A percentile compares a stretch with the other conserved stretches of the same genome.
phyloP scores from a whole-genome alignment of 495 filamentous ascomycete genomes.

The Hypoxylon fragiforme region DNA sequence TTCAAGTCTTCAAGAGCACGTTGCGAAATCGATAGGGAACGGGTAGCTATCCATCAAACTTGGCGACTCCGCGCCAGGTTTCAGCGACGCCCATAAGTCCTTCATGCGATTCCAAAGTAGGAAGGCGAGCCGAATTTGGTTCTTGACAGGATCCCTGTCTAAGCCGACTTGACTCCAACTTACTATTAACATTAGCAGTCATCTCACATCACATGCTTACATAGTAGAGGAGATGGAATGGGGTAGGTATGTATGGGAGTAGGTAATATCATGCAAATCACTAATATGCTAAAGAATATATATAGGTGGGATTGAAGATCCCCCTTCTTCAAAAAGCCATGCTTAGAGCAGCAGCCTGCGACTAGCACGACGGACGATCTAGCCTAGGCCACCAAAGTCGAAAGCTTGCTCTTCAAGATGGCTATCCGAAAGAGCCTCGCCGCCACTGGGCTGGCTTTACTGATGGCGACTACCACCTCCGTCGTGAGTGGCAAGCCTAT shows the following conservation, averaged over 20 bases:
- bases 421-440: slow-evolving; percentile 39
- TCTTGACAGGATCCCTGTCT: slow-evolving; percentile 20
- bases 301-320: slow-evolving; percentile 5
- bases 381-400: background rate
- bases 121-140: slow-evolving; percentile 27
- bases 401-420: slow-evolving; percentile 24
- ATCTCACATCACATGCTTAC: too few relatives aligned
- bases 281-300: slow-evolving; percentile 1
- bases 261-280: background rate
- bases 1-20: too few relatives aligned
- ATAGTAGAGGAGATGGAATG: slow-evolving; percentile 4
- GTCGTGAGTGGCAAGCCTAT: slow-evolving; percentile 26
- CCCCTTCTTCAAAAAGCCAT: too few relatives aligned
- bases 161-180: slow-evolving; percentile 10
- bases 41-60: background rate
- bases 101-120: slow-evolving; percentile 34
- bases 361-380: background rate
- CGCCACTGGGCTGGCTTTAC: slow-evolving; percentile 39
- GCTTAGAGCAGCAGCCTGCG: too few relatives aligned
- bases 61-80: background rate
- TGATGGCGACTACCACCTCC: slow-evolving; percentile 28
- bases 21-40: slow-evolving; percentile 24
- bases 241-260: background rate
- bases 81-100: too few relatives aligned
- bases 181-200: background rate